A percentile compares a stretch with the other conserved stretches of the same genome.
Conservation (phyloP, 2,329 filamentous ascomycete genomes). For the Microcyclospora pomicola region DNA sequence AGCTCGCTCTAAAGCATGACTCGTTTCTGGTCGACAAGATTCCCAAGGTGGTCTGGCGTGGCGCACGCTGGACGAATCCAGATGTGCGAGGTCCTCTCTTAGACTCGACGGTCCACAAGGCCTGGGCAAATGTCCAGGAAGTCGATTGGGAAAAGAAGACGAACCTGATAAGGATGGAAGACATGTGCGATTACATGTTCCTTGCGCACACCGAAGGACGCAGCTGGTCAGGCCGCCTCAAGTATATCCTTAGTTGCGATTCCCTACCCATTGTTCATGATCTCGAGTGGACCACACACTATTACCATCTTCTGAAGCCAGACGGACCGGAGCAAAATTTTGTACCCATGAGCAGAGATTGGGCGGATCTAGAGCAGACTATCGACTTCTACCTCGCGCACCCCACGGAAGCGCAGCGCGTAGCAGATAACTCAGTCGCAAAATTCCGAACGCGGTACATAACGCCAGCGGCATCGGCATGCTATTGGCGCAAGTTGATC, state of each 20-base stretch:
- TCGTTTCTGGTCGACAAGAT: slow-evolving; percentile 13
- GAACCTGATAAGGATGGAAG: slow-evolving; percentile 14
- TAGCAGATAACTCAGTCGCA: slow-evolving; percentile 14
- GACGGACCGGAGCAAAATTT: slow-evolving; percentile 18
- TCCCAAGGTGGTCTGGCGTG: slow-evolving; percentile 19
- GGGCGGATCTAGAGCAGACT: slow-evolving; percentile 15
- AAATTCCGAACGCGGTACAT: slow-evolving; percentile 17
- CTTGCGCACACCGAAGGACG: slow-evolving; percentile 18
- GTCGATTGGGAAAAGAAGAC: slow-evolving; percentile 12
- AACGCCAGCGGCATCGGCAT: slow-evolving; percentile 18
- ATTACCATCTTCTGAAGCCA: slow-evolving; percentile 14
- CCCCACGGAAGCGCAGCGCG: slow-evolving; percentile 10
- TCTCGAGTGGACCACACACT: slow-evolving; percentile 14
- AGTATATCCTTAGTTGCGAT: slow-evolving; percentile 18
- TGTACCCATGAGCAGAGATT: slow-evolving; percentile 14
- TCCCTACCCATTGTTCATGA: slow-evolving; percentile 16
- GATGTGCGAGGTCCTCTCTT: slow-evolving; percentile 20
- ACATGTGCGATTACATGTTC: slow-evolving; percentile 16
- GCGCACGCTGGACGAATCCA: slow-evolving; percentile 15
- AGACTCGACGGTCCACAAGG: slow-evolving; percentile 15
- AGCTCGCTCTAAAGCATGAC: slow-evolving; percentile 7
- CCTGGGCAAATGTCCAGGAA: slow-evolving; percentile 25
- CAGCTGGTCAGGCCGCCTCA: slow-evolving; percentile 17
- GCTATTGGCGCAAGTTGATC: slow-evolving; percentile 19
- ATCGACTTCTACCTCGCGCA: slow-evolving; percentile 13